Percentiles rank a stretch among this genome's conserved stretches.
Conservation (phyloP, 2,329 filamentous ascomycete species). For the Fusarium sp. region DNA sequence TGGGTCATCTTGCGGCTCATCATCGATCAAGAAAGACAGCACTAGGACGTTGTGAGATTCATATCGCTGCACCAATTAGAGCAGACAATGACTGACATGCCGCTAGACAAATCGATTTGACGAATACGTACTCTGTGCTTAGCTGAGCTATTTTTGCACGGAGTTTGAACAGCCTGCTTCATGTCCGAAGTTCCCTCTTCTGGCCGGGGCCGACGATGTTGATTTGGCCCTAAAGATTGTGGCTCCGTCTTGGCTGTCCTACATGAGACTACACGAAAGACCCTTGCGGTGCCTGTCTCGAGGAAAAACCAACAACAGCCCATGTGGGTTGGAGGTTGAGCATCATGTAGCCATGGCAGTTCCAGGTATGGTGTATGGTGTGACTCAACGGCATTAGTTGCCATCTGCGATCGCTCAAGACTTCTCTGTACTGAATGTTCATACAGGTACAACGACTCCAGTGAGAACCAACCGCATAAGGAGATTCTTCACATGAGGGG, state of each 20-base stretch:
- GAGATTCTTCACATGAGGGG: constrained; percentile 33
- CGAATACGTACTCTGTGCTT: constrained; percentile 14
- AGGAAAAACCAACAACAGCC: constrained; percentile 36
- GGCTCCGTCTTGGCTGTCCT: constrained; percentile 41
- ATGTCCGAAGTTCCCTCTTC: constrained; percentile 36
- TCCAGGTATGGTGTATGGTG: constrained; percentile 47
- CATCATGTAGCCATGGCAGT: constrained; percentile 30
- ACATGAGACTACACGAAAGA: constrained; percentile 41
- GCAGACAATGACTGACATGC: constrained; percentile 45
- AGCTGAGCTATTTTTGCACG: constrained; percentile 48
- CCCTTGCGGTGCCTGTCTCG: constrained; percentile 32
- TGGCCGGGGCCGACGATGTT: constrained; percentile 35
- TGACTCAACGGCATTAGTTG: constrained; percentile 42
- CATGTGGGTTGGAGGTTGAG: constrained; percentile 44
- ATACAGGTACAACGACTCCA: constrained; percentile 38
- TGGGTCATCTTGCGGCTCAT: constrained; percentile 45
- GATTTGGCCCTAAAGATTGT: constrained; percentile 37
- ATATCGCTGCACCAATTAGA: constrained; percentile 40
- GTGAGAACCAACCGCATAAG: constrained; percentile 45
- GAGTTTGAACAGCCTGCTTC: constrained; percentile 34
- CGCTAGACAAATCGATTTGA: constrained; percentile 41
- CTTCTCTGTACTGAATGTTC: constrained; percentile 20
- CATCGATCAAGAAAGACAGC: constrained; percentile 18
- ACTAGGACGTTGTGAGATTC: constrained; percentile 18
- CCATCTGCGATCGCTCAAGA: constrained; percentile 34